Evolutionary conservation across 164 flowering plant species (phyloP).

Genomic region (Umbellularia californica): DNA sequence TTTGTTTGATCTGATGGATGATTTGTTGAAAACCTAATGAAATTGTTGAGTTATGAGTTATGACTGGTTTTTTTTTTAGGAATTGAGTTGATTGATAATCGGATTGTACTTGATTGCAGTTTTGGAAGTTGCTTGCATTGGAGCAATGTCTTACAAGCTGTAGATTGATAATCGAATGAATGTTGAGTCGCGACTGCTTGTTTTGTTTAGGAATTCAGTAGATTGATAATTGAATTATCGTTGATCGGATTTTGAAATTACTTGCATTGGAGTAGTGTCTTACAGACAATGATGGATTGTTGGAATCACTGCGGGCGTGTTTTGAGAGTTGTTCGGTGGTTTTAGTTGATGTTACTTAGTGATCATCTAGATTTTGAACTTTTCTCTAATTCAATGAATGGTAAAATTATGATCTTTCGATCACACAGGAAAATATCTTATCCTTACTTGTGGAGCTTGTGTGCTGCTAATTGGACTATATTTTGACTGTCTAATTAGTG

Average conservation of each 20-base stretch:
- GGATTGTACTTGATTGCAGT: neutral
- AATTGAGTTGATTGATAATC: neutral
- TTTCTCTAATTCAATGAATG: neutral
- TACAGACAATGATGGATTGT: too few species aligned
- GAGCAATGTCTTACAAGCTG: neutral
- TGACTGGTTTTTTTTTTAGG: neutral
- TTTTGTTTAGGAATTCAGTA: neutral
- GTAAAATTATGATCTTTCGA: too few species aligned
- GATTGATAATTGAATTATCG: neutral
- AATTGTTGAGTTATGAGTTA: neutral
- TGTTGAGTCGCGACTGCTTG: neutral
- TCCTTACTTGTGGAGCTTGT: neutral
- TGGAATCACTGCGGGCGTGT: too few species aligned
- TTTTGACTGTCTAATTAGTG: too few species aligned
- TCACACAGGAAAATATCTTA: neutral
- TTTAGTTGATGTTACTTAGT: neutral
- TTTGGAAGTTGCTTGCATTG: neutral
- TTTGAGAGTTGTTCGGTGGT: neutral
- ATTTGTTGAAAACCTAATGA: neutral
- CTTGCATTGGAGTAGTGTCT: neutral
- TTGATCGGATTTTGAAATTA: neutral
- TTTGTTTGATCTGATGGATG: neutral
- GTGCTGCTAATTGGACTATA: neutral
- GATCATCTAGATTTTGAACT: too few species aligned
- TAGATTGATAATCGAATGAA: neutral